Evolutionary conservation across 176 grass and related monocot genomes (phyloP), one percentile per base, ranked within the genome.

Genomic region (Tillandsia fasciculata): DNA sequence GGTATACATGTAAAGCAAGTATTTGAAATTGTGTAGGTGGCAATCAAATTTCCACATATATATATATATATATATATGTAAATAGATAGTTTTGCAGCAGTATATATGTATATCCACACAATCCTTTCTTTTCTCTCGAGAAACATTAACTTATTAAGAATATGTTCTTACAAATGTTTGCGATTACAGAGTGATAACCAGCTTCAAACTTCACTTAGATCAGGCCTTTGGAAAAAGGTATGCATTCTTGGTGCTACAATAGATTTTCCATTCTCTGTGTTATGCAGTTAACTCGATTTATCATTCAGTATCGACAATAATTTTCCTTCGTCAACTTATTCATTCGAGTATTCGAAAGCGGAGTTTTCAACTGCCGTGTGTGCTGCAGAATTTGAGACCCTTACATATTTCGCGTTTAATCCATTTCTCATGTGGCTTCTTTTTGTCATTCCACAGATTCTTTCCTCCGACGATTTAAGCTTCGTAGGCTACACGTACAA

Each of bases 401-500:
- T 24, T 27, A 70, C 12, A 14, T 15, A 64, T 51, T 51, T 64
- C 47, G 52, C 33, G 66, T 12, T 2, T 50, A 26, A 14, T 24
- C 28, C 10, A 51, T 48, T 24, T 64, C 53, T 48, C 64, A 64
- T 42, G 33, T 42, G 5, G 5, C 70, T 78, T 28, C 70, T 65
- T 78, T 47, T 52, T 52, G 51, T 56, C 52, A 42, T 56, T 64
- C 20, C 70, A 57, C 76, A 90, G 87, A 86, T 86, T 73, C 87
- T 83, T 71, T 82, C 57, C 47, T 78, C 86, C 61, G 76, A 85
- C 67, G 75, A 80, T 65, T 72, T 81, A 73, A 85, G 76, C 56
- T 89, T 89, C 78, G 76, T 85, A 51, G 86, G 86, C 7, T 89
- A 89, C 64, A 89, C 82, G 57, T 89, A 81, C 72, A 89, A 89